Evolutionary conservation across 371 early-diverging fungal species (phyloP).

Genomic region (Mortierella sp.): DNA sequence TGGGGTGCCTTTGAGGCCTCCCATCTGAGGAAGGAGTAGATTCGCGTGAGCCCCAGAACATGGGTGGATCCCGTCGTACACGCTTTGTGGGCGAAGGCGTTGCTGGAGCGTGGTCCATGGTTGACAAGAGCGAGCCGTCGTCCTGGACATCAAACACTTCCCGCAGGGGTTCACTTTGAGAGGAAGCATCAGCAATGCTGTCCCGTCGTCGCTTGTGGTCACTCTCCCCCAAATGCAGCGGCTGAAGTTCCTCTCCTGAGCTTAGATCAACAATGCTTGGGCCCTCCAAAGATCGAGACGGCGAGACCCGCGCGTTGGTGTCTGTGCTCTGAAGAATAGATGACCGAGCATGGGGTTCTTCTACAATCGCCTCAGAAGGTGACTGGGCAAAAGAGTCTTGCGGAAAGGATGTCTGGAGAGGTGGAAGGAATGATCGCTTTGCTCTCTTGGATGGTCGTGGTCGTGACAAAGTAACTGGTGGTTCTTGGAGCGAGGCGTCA

Average conservation of each 20-base stretch:
- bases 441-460: slow-evolving; percentile 14
- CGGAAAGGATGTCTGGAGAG: slow-evolving; percentile 3
- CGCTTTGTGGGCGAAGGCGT: slow-evolving; percentile 33
- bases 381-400: not conserved
- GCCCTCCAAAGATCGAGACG: not conserved
- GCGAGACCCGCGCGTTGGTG: not conserved
- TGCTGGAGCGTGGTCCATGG: slow-evolving; percentile 38
- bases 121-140: slow-evolving; percentile 37
- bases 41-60: no score
- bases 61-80: no score
- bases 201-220: slow-evolving; percentile 47
- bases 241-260: slow-evolving; percentile 41
- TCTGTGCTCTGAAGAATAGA: slow-evolving; percentile 3
- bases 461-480: not conserved
- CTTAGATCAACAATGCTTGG: slow-evolving; percentile 38
- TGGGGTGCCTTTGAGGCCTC: no score
- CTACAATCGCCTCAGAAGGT: not conserved
- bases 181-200: slow-evolving; percentile 1
- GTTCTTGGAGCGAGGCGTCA: slow-evolving; percentile 34
- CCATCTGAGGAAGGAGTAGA: no score
- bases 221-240: slow-evolving; percentile 37
- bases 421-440: not conserved
- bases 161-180: slow-evolving; percentile 23
- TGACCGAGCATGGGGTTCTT: not conserved
- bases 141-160: slow-evolving; percentile 44